Evolutionary conservation across 2,329 filamentous ascomycete species (phyloP), one percentile per base, ranked within the genome.

Genomic region (Aureobasidium sp.): DNA sequence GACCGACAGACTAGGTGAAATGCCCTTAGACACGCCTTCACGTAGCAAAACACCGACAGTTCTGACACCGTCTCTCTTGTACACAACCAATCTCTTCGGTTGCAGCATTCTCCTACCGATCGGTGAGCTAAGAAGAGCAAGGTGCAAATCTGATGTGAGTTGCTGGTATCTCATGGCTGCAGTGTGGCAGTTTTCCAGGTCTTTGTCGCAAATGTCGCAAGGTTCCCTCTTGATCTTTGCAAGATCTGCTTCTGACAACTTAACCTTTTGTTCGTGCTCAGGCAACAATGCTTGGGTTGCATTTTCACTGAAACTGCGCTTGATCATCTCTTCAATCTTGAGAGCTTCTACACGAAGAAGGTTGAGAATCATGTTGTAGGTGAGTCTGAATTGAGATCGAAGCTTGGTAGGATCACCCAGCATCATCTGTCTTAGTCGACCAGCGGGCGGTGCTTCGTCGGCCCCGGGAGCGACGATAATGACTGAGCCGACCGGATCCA

Each of bases 281-380:
- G 94, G 94, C 1, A 97, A 80, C 13, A 97, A 77, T 65, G 95
- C 92, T 72, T 99, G 94, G 0, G 93, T 97, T 27, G 93, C 93
- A 75, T 99, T 94, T 74, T 99, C 94, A 58, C 93, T 97, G 80
- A 99, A 99, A 74, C 92, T 97, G 67, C 94, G 88, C 82, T 99
- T 99, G 79, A 99, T 99, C 94, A 99, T 99, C 76, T 99, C 94
- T 74, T 99, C 94, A 68, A 99, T 97, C 78, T 97, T 97, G 67
- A 99, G 78, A 2, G 94, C 94, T 74, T 99, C 94, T 2, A 99
- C 94, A 39, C 94, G 88, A 53, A 99, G 80, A 36, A 99, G 80
- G 71, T 97, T 99, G 34, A 99, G 79, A 64, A 99, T 99, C 94
- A 99, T 99, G 76, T 97, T 99, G 80, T 99, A 99, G 0, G 95